A percentile compares a stretch with the other conserved stretches of the same genome.
Evolutionary conservation across 805 yeast genomes (phyloP).

Genomic region (Cyberlindnera misumaiensis): DNA sequence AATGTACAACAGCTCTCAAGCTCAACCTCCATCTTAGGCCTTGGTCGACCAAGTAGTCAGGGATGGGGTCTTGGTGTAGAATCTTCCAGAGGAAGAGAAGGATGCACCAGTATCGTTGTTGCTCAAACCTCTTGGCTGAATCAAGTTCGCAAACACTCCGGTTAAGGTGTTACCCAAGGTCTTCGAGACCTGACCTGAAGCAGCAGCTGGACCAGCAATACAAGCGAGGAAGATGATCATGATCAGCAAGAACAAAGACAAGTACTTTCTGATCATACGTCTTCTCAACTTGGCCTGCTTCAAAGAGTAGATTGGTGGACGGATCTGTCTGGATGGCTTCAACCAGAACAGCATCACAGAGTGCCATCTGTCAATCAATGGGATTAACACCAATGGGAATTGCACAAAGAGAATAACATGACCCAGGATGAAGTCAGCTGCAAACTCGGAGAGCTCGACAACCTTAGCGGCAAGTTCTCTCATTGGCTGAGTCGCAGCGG

Average conservation of each 20-base stretch:
- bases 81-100: slow-evolving; percentile 29
- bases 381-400: slow-evolving; percentile 79
- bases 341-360: slow-evolving; percentile 98
- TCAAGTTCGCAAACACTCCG: slow-evolving; percentile 53
- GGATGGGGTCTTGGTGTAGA: slow-evolving; percentile 45
- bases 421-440: slow-evolving; percentile 93
- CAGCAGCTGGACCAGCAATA: slow-evolving; percentile 90
- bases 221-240: slow-evolving; percentile 65
- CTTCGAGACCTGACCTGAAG: slow-evolving; percentile 46
- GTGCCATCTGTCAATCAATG: slow-evolving; percentile 94
- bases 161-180: slow-evolving; percentile 26
- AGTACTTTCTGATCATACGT: slow-evolving; percentile 95
- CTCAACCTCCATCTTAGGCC: slow-evolving; percentile 20
- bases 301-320: slow-evolving; percentile 95
- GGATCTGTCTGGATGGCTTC: slow-evolving; percentile 91
- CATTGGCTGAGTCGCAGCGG: slow-evolving; percentile 91
- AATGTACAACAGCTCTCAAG: not conserved
- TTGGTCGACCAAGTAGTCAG: slow-evolving; percentile 52
- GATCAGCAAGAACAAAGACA: slow-evolving; percentile 68
- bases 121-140: slow-evolving; percentile 81
- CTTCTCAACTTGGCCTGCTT: slow-evolving; percentile 94
- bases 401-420: slow-evolving; percentile 84
- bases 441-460: slow-evolving; percentile 90
- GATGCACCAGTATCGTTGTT: slow-evolving; percentile 76
- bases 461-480: slow-evolving; percentile 94